phyloP scores from a whole-genome alignment of 2,329 filamentous ascomycete genomes.

The Alternaria sp. region DNA sequence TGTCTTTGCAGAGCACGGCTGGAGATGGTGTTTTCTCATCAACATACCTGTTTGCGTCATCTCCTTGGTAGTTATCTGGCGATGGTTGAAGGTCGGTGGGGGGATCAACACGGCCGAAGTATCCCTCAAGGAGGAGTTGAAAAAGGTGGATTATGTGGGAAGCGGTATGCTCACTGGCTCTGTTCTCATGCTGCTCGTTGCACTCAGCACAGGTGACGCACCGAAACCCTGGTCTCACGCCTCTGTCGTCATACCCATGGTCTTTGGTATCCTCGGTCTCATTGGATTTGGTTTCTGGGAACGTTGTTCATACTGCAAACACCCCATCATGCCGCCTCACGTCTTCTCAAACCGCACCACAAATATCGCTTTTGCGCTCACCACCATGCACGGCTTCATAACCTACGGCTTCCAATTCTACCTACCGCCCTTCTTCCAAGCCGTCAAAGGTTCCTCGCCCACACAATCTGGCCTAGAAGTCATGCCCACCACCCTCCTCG shows the following conservation, averaged over 20 bases:
- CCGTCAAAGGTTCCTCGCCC: constrained; percentile 34
- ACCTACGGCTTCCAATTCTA: constrained; percentile 42
- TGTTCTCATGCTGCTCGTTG: constrained; percentile 54
- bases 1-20: constrained; percentile 47
- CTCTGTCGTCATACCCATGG: constrained; percentile 55
- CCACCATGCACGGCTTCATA: constrained; percentile 43
- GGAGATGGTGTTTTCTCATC: constrained; percentile 59
- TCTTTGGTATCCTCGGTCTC: constrained; percentile 56
- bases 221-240: constrained; percentile 55
- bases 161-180: constrained; percentile 55
- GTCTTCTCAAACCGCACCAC: constrained; percentile 58
- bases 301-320: constrained; percentile 36
- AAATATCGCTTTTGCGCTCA: constrained; percentile 47
- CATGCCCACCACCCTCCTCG: constrained; percentile 39
- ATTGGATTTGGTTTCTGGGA: constrained; percentile 54
- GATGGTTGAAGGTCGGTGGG: constrained; percentile 43
- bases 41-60: constrained; percentile 47
- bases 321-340: constrained; percentile 53
- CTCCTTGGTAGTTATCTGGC: constrained; percentile 38
- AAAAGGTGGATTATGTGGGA: constrained; percentile 56
- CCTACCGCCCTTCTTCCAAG: constrained; percentile 44
- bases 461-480: constrained; percentile 39
- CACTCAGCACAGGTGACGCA: constrained; percentile 58
- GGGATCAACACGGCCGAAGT: constrained; percentile 24
- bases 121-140: constrained; percentile 28